Percentiles rank a stretch among this genome's conserved stretches.
These are phyloP conservation scores for Solanum tarijense DNA, from an alignment of 257 asterid genomes.

Conservation along the genomic window DNA sequence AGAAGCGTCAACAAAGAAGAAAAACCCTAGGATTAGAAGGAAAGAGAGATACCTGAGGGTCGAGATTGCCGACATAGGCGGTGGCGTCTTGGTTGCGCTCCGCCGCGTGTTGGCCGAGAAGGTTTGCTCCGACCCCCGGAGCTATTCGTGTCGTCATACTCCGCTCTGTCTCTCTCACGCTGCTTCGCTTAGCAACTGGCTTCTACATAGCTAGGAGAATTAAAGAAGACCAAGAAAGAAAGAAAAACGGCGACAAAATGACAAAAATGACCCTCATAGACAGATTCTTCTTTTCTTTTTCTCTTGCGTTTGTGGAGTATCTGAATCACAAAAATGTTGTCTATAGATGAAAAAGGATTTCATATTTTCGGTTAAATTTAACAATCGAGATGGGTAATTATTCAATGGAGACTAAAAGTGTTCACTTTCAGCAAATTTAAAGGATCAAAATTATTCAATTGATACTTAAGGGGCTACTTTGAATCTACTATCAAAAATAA, in stretches of 20 bases:
- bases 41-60: slow-evolving; percentile 37
- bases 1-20: background rate
- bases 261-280: background rate
- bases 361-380: background rate
- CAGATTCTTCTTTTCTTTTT: background rate
- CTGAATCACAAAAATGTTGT: background rate
- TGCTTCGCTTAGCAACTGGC: background rate
- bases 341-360: background rate
- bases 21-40: slow-evolving; percentile 1
- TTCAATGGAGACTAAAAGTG: background rate
- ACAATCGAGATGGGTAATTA: background rate
- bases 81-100: slow-evolving; percentile 98
- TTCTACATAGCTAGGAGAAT: background rate
- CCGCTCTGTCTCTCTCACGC: background rate
- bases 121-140: slow-evolving; percentile 93
- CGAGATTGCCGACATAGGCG: slow-evolving; percentile 90
- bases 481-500: background rate
- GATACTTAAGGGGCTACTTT: background rate
- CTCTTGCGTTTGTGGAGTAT: background rate
- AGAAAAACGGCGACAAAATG: background rate
- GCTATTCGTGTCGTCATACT: slow-evolving; percentile 83
- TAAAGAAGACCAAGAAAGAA: background rate
- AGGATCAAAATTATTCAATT: background rate
- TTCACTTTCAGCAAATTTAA: background rate
- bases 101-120: slow-evolving; percentile 92